These are phyloP conservation scores for Fomitopsis palustris DNA, from an alignment of 1,284 basidiomycete species.

Conservation along the genomic window DNA sequence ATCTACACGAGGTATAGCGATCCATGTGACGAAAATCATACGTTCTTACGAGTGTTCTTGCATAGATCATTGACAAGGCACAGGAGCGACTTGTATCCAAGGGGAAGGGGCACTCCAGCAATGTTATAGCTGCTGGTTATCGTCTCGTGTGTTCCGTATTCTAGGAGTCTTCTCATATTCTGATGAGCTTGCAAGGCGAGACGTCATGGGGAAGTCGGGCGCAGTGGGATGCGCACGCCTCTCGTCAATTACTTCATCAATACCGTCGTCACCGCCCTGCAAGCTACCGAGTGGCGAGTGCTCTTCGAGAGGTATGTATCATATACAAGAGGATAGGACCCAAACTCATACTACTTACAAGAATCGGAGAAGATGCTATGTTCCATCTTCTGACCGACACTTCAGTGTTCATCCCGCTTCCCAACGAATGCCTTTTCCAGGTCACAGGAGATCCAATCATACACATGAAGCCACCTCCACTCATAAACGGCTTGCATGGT, in stretches of 20 bases:
- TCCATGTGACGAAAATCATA: constrained; percentile 27
- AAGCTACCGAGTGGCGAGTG: constrained; percentile 62
- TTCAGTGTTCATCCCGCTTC: constrained; percentile 67
- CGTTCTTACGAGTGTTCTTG: constrained; percentile 24
- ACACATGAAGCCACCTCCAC: constrained; percentile 34
- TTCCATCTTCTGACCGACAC: constrained; percentile 71
- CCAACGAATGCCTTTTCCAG: constrained; percentile 81
- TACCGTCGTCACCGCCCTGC: constrained; percentile 67
- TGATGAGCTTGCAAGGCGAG: constrained; percentile 1
- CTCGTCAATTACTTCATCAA: constrained; percentile 69
- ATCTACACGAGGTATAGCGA: constrained; percentile 10
- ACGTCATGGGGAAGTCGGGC: constrained; percentile 22
- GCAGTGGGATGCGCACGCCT: constrained; percentile 28
- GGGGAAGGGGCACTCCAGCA: constrained; percentile 37
- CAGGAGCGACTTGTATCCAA: constrained; percentile 49
- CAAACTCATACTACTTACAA: constrained; percentile 30
- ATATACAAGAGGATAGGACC: neutral
- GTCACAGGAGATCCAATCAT: constrained; percentile 69
- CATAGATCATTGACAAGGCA: constrained; percentile 56
- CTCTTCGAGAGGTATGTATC: constrained; percentile 55
- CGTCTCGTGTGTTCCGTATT: constrained; percentile 39
- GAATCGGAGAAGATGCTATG: constrained; percentile 71
- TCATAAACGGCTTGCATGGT: neutral
- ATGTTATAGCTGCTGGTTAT: constrained; percentile 68
- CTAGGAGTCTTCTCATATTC: neutral